Evolutionary conservation across 768 basidiomycete genomes (phyloP).

Genomic region (Cystobasidium ongulense): DNA sequence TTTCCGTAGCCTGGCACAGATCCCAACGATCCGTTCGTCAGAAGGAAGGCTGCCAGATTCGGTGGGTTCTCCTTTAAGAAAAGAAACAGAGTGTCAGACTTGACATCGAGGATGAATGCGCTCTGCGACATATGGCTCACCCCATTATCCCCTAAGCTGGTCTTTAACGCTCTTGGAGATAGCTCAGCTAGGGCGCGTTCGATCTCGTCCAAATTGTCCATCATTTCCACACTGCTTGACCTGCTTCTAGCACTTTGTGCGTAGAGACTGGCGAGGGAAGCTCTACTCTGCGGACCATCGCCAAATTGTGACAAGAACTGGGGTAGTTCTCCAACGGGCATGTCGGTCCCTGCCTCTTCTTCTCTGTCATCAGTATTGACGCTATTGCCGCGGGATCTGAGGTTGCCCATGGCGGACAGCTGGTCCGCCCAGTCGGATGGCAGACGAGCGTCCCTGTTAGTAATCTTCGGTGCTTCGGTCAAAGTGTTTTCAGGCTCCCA

Average conservation of each 20-base stretch:
- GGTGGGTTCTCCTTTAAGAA: background rate
- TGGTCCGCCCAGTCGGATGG: background rate
- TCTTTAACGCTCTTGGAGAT: constrained; percentile 35
- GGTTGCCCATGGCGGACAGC: background rate
- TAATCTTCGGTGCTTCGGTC: background rate
- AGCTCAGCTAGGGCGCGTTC: constrained; percentile 41
- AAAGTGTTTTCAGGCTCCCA: background rate
- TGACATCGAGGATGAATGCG: background rate
- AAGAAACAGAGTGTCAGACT: background rate
- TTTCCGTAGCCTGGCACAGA: background rate
- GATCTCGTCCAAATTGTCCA: constrained; percentile 40
- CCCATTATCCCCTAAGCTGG: background rate
- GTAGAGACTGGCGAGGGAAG: constrained; percentile 1
- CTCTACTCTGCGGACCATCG: background rate
- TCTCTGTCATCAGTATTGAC: background rate
- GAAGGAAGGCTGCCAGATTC: background rate
- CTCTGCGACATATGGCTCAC: background rate
- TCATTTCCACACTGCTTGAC: constrained; percentile 34
- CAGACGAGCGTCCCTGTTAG: background rate
- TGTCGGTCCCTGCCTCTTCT: background rate
- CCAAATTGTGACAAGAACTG: background rate
- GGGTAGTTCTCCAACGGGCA: background rate
- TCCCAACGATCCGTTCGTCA: background rate
- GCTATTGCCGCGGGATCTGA: background rate
- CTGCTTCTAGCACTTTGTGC: constrained; percentile 8